Evolutionary conservation across 2,329 filamentous ascomycete genomes (phyloP), one percentile per base, ranked within the genome.

Genomic region (Penicillium sp.): DNA sequence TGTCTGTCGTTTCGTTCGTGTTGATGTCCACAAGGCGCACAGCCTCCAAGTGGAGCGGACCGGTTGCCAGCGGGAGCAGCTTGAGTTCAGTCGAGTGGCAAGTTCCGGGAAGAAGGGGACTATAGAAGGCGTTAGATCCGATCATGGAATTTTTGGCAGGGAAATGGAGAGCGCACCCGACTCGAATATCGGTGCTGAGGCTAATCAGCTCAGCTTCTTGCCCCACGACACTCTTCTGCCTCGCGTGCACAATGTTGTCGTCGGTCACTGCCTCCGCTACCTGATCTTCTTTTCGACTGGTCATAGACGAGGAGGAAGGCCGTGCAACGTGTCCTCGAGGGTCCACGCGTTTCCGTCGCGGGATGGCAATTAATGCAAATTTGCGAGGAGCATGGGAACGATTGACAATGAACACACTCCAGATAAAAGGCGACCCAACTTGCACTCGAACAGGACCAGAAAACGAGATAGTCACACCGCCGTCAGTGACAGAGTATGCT

Each of bases 401-500:
- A 48, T 81, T 81, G 37, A 79, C 70, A 26, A 80, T 72, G 42
- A 80, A 76, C 3, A 80, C 63, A 26, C 68, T 63, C 70, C 77
- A 76, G 6, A 64, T 63, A 51, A 81, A 79, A 3, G 69, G 61
- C 25, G 70, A 62, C 9, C 73, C 73, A n/a, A 76, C 69, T 6
- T 62, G 54, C 8, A 74, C 71, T 11, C 56, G 62, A 4, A 61
- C 55, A 3, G 76, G 74, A 0, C 73, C 73, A 4, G 70, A 70
- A 47, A 81, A 73, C 1, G 74, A 77, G 28, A 81, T 67, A 0
- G 70, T 74, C 13, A 80, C 60, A 6, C 70, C 73, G 32, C 70
- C 45, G 30, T 68, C 61, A 9, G 64, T 64, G 1, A 59, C 50
- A 10, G 60, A 60, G 41, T 62, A 62, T n/a, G 61, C 61, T 30